Base-by-base conservation (phyloP, 2,329 filamentous ascomycete species). In the Paraconiothyrium sp. region DNA sequence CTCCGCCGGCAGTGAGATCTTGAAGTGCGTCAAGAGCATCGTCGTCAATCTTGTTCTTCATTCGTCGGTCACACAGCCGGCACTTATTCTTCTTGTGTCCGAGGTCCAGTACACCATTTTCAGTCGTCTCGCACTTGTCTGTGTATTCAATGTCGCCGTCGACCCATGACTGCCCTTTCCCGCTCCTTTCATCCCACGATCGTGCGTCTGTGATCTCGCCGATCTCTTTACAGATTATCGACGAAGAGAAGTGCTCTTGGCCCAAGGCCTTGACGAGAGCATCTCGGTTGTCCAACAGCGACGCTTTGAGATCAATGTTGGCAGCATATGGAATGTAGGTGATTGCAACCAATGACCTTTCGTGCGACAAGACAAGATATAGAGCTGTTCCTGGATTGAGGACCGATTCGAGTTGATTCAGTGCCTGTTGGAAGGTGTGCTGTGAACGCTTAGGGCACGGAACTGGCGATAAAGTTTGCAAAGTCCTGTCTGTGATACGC, bases 31-130 rank as follows among this genome's bases (percentile, higher is more conserved):
- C 55, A 1, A 64, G 39, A 10, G 69, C 72, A 9, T 64, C 64
- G 0, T 66, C 48, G 11, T 61, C 58, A 37, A 75, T 72, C 6
- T 60, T 65, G 52, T 75, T 73, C 63, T 73, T 73, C 73, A 76
- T 75, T 4, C 73, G 70, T 13, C 72, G 70, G 49, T 75, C 72
- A 56, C 74, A 75, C 24, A 75, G 65, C 7, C 70, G 67, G 47
- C 74, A 75, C 60, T 71, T 68, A 48, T 69, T 74, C 50, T 63
- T 66, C 54, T 62, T 66, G 63, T 75, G 66, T 10, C 69, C 68
- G 3, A 64, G 39, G 47, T 72, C 71, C 35, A 61, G 63, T 2
- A 59, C 16, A n/a, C 35, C 34, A 41, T n/a, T 7, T n/a, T 46
- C 30, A 41, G 34, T 37, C 14, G 3, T 11, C 8, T 57, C 32